Percentiles rank a stretch among this genome's conserved stretches.
phyloP scores from a whole-genome alignment of 2,329 filamentous ascomycete genomes.

The Dendrostoma leiphaemia region DNA sequence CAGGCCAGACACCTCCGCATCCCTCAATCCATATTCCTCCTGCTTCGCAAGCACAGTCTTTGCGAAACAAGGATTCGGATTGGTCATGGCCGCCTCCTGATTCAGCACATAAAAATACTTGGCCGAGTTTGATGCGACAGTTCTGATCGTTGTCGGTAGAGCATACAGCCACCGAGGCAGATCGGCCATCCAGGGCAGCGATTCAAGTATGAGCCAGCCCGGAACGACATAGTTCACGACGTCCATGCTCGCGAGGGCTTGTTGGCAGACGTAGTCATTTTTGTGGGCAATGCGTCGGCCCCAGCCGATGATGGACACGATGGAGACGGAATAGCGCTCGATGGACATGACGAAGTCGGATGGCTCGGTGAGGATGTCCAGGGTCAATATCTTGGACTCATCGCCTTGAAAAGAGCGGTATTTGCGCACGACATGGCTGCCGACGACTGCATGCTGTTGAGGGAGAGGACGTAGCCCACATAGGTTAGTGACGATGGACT shows the following conservation, averaged over 20 bases:
- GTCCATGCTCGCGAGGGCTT: background rate
- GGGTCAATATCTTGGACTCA: slow-evolving; percentile 7
- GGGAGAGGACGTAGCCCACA: background rate
- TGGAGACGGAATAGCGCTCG: slow-evolving; percentile 6
- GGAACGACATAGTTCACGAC: slow-evolving; percentile 1
- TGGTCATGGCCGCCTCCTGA: slow-evolving; percentile 1
- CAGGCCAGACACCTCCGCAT: background rate
- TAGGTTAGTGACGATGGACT: background rate
- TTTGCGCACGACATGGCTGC: slow-evolving; percentile 5
- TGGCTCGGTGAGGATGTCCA: slow-evolving; percentile 2
- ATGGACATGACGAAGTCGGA: slow-evolving; percentile 3
- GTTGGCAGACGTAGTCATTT: slow-evolving; percentile 7
- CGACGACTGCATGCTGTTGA: background rate
- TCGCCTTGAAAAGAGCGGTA: slow-evolving; percentile 8
- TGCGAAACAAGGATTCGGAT: slow-evolving; percentile 2
- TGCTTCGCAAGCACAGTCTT: slow-evolving; percentile 3
- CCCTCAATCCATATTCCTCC: background rate
- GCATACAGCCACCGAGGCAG: slow-evolving; percentile 3
- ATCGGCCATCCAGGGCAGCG: slow-evolving; percentile 4
- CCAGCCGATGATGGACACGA: slow-evolving; percentile 8
- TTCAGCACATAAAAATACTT: slow-evolving; percentile 2
- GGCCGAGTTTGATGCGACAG: no score
- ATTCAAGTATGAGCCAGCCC: slow-evolving; percentile 3
- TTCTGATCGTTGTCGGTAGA: background rate
- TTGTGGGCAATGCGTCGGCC: slow-evolving; percentile 4